These are phyloP conservation scores for Dactylellina leptospora DNA, from an alignment of 2,329 filamentous ascomycete genomes.

Conservation along the genomic window DNA sequence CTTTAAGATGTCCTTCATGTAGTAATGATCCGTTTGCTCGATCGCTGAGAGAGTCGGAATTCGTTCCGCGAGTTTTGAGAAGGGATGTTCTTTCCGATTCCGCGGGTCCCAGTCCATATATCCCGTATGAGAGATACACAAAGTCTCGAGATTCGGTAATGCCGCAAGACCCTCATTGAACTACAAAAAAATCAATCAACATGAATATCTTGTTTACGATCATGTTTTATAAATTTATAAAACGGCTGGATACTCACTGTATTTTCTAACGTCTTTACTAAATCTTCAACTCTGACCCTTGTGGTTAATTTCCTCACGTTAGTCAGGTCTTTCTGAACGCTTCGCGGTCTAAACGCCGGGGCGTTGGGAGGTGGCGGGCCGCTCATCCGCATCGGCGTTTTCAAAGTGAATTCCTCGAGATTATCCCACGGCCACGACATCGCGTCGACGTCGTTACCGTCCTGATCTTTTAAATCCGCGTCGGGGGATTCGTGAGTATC, in stretches of 20 bases:
- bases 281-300: neutral
- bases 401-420: conserved; percentile 32
- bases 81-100: conserved; percentile 9
- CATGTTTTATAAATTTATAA: too few species aligned
- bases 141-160: conserved; percentile 1
- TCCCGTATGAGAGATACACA: conserved; percentile 20
- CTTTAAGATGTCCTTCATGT: too few species aligned
- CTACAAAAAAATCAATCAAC: too few species aligned
- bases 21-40: conserved; percentile 37
- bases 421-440: conserved; percentile 41
- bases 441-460: neutral
- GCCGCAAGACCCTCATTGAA: conserved; percentile 1
- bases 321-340: conserved; percentile 8
- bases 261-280: neutral
- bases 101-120: conserved; percentile 11
- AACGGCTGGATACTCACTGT: conserved; percentile 3
- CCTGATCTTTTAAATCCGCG: conserved; percentile 1
- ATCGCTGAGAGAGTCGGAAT: conserved; percentile 18
- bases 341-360: neutral
- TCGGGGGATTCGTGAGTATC: conserved; percentile 13
- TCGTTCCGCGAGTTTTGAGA: neutral
- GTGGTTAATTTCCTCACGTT: conserved; percentile 13
- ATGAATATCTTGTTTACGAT: too few species aligned
- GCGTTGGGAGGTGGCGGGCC: neutral
- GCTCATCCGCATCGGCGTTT: conserved; percentile 1